Base-by-base conservation (phyloP, 2,329 filamentous ascomycete genomes). In the Hypoxylon sp. region DNA sequence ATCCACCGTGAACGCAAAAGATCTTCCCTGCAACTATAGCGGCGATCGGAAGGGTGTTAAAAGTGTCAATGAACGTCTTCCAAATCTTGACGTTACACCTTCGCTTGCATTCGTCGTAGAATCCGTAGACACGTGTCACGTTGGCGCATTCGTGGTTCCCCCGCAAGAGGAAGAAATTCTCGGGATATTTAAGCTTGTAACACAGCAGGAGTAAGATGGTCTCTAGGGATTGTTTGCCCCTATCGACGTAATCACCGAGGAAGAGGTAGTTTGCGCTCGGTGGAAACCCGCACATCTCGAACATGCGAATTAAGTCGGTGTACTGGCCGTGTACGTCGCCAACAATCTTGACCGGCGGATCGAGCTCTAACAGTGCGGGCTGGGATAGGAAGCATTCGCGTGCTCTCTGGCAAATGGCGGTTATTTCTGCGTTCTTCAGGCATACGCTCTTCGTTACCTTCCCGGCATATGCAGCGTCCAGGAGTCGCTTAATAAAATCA, bases 391-490 rank as follows among this genome's bases (percentile, higher is more conserved):
- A 93, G 8, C 95, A 88, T 80, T 99, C 96, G 64, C 95, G 89
- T 2, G 92, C 95, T 62, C 94, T 92, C 70, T 92, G 90, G 80
- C 96, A 99, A 72, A 99, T 95, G 67, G 95, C 94, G 51, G 91
- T 92, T 72, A 99, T 98, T 81, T 99, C 96, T 42, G 96, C 96
- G 78, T 99, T 98, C 85, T 97, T 98, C 68, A 99, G 85, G 75
- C 95, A 98, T 25, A 98, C 95, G 22, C 94, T 94, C 85, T 99
- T 99, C 70, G 96, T 98, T 74, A 98, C 93, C 81, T 99, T 99
- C 72, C 94, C 94, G 49, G 94, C 92, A 78, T 99, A 99, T 11
- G 93, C 96, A 8, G 96, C 95, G 80, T 99, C 96, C 60, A 99
- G 85, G 48, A 99, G 88, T 48, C 96, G 90, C 76, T 95, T 94